Conservation (phyloP, 192 early-diverging fungal genomes). For the Mortierella antarctica region DNA sequence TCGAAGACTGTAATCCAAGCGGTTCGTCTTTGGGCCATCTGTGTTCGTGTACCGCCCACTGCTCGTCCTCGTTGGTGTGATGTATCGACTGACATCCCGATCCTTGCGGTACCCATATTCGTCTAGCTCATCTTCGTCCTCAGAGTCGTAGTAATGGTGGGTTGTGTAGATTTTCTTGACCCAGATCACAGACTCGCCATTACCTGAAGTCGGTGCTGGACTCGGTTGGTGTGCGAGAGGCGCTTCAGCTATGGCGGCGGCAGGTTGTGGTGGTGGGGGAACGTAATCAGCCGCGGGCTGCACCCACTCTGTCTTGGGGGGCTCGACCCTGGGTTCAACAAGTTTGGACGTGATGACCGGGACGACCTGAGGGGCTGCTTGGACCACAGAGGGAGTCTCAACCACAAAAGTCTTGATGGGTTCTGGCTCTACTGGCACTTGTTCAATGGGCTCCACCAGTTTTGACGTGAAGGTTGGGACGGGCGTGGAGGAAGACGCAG, state of each 20-base stretch:
- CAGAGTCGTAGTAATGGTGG: conserved; percentile 25
- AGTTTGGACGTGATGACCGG: not conserved
- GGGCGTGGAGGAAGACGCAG: not conserved
- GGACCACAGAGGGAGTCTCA: not conserved
- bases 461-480: not conserved
- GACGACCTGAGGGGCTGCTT: not conserved
- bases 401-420: not conserved
- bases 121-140: conserved; percentile 20
- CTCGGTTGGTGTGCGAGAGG: not conserved
- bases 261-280: not conserved
- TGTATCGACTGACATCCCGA: conserved; percentile 31
- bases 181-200: conserved; percentile 23
- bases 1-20: not conserved
- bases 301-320: too few species aligned
- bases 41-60: not conserved
- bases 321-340: too few species aligned
- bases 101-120: conserved; percentile 36
- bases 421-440: not conserved
- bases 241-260: not conserved
- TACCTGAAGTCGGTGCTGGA: not conserved
- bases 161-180: conserved; percentile 29
- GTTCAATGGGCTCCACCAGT: not conserved
- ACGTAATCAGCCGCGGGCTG: too few species aligned
- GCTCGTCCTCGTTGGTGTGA: not conserved
- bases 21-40: not conserved